A percentile compares a stretch with the other conserved stretches of the same genome.
Conservation (phyloP, 495 filamentous ascomycete species). For the Platismatia glauca region DNA sequence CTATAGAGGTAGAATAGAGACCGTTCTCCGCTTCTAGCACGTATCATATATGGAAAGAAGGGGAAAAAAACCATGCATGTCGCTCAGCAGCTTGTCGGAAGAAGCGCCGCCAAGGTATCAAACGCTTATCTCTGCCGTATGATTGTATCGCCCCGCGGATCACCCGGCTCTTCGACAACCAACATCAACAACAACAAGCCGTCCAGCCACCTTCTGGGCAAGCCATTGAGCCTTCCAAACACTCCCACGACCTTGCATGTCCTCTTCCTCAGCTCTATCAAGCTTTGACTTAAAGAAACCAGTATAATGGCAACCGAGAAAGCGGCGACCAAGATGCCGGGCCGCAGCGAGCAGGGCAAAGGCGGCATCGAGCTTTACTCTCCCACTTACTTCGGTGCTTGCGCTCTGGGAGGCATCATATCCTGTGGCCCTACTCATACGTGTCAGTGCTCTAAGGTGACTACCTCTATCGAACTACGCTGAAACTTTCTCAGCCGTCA, state of each 20-base stretch:
- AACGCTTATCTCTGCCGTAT: too few species aligned
- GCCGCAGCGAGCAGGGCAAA: constrained; percentile 17
- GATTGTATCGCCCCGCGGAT: too few species aligned
- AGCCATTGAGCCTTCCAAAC: background rate
- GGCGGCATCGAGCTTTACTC: constrained; percentile 53
- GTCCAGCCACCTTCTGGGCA: background rate
- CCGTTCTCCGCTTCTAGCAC: background rate
- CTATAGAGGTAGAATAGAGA: constrained; percentile 11
- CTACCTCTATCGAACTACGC: constrained; percentile 28
- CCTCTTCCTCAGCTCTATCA: constrained; percentile 6
- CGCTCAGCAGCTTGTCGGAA: too few species aligned
- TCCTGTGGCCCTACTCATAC: constrained; percentile 47
- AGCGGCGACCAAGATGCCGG: constrained; percentile 19
- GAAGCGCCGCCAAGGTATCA: too few species aligned
- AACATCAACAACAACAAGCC: constrained; percentile 3
- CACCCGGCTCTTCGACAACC: too few species aligned
- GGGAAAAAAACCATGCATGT: background rate
- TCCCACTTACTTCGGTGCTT: constrained; percentile 57
- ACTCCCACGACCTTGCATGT: background rate
- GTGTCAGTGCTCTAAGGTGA: constrained; percentile 23
- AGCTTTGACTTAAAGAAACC: background rate
- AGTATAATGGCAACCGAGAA: constrained; percentile 15
- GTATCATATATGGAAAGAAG: too few species aligned
- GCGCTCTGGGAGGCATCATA: constrained; percentile 57
- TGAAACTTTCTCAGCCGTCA: constrained; percentile 5